Conservation (phyloP, 805 yeast genomes). For the Saturnispora sanitii region DNA sequence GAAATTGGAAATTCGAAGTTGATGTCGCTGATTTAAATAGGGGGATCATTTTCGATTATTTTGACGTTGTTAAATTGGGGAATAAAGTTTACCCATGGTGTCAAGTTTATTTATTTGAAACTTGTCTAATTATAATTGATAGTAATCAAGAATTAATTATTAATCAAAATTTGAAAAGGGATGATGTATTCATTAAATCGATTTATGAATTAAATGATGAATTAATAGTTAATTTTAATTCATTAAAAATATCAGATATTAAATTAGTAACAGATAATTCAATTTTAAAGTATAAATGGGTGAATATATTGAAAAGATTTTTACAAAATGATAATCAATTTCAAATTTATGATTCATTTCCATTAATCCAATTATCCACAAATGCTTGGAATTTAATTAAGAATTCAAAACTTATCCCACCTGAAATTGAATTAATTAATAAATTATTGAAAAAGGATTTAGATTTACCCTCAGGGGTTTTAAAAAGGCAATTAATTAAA, state of each 20-base stretch:
- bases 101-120: slow-evolving; percentile 20
- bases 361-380: slow-evolving; percentile 39
- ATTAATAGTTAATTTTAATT: slow-evolving; percentile 20
- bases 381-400: slow-evolving; percentile 39
- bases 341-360: slow-evolving; percentile 12
- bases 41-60: slow-evolving; percentile 18
- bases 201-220: slow-evolving; percentile 15
- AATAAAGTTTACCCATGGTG: slow-evolving; percentile 6
- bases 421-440: slow-evolving; percentile 30
- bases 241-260: slow-evolving; percentile 20
- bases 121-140: slow-evolving; percentile 15
- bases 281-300: slow-evolving; percentile 23
- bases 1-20: neutral
- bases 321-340: slow-evolving; percentile 1
- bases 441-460: slow-evolving; percentile 29
- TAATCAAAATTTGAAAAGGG: slow-evolving; percentile 12
- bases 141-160: slow-evolving; percentile 11
- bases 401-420: slow-evolving; percentile 28
- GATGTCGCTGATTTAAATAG: slow-evolving; percentile 6
- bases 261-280: slow-evolving; percentile 15
- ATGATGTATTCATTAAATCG: slow-evolving; percentile 18
- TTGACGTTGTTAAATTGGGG: slow-evolving; percentile 14
- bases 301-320: slow-evolving; percentile 18
- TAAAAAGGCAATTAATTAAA: slow-evolving; percentile 31
- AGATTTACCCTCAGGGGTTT: slow-evolving; percentile 32